phyloP scores from a whole-genome alignment of 164 flowering plant species.

The Liriodendron chinense region DNA sequence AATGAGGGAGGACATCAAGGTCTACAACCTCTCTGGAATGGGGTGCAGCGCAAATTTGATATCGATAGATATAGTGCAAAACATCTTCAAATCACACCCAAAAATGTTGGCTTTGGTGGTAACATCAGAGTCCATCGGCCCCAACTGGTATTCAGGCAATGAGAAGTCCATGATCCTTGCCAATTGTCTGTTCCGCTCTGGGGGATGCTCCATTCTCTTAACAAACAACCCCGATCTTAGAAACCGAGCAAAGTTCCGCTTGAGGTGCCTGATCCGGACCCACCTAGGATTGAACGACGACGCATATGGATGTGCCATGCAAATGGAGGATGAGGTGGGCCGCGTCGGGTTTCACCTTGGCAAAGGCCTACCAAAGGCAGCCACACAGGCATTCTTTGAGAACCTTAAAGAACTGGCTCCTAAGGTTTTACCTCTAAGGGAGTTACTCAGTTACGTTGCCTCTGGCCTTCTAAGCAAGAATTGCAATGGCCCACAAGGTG shows the following conservation, averaged over 20 bases:
- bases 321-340: conserved; percentile 10
- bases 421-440: conserved; percentile 42
- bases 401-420: conserved; percentile 44
- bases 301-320: conserved; percentile 12
- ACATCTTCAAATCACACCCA: conserved; percentile 4
- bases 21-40: conserved; percentile 10
- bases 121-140: conserved; percentile 9
- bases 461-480: neutral
- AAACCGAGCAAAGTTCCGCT: conserved; percentile 3
- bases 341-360: conserved; percentile 7
- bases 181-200: conserved; percentile 16
- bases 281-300: conserved; percentile 13
- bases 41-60: conserved; percentile 19
- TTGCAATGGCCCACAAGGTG: neutral
- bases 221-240: conserved; percentile 5
- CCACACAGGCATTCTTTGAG: conserved; percentile 37
- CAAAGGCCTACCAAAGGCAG: conserved; percentile 48
- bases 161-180: conserved; percentile 16
- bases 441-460: conserved; percentile 35
- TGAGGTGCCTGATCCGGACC: conserved; percentile 14
- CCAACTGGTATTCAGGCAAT: conserved; percentile 16
- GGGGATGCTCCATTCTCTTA: conserved; percentile 15
- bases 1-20: conserved; percentile 19
- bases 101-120: conserved; percentile 9
- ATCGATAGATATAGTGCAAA: conserved; percentile 6